Base-by-base conservation (phyloP, 2,329 filamentous ascomycete species). In the Myriosclerotinia scirpicola region DNA sequence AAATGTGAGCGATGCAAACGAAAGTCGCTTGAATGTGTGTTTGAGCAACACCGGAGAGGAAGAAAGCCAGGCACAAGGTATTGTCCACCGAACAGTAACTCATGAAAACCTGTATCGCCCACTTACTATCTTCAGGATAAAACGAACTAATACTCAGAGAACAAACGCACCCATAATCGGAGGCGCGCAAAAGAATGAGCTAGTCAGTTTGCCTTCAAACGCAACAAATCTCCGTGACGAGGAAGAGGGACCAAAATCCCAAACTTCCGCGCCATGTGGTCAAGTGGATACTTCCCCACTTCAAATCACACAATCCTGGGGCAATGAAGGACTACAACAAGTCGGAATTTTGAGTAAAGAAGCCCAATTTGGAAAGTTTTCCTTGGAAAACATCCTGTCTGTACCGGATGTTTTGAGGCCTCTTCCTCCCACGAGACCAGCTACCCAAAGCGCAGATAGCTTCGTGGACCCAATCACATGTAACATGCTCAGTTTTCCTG, bases 41-140 rank as follows among this genome's bases (percentile, higher is more conserved):
- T 78, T 65, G 75, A 77, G 65, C 72, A 78, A 59, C 79, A 80
- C 70, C 77, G 76, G 8, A 77, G 79, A 30, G 79, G 79, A 12
- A 75, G 79, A 15, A 80, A 79, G 66, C 75, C 75, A 1, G 78
- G 76, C 0, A 76, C 78, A 42, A 76, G 73, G 77, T 78, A 48
- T 22, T 7, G 4, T n/a, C 20, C 22, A n/a, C 9, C 6, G 30
- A 34, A 34, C 30, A 34, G 6, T 34, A 14, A 7, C 20, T 8
- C 59, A 53, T 17, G 12, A 11, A 0, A n/a, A 0, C 20, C 7
- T 11, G 4, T 9, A 11, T 22, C 20, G 15, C 4, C 2, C 14
- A 11, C 56, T 59, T 9, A 59, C n/a, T n/a, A 12, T 17, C 9
- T 20, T 12, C 17, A 62, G 59, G 36, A 50, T 62, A 50, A 62